Base-by-base conservation (phyloP, 306 rosid genomes). In the Sicyos baderoa region DNA sequence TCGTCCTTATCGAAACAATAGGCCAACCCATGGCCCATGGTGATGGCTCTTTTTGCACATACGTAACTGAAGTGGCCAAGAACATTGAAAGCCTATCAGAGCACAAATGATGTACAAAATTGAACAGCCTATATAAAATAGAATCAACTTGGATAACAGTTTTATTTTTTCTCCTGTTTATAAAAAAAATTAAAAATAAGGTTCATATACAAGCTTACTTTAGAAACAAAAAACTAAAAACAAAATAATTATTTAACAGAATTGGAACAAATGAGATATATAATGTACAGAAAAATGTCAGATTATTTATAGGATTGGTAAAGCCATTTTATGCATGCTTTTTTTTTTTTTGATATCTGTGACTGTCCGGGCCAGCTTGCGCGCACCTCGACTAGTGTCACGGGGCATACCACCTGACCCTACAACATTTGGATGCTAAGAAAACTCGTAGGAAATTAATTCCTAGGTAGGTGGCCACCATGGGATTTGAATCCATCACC, bases 271-370 rank as follows among this genome's bases (percentile, higher is more conserved):
- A 66, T 66, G 55, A 8, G 51, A 62, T 47, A 62, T 47, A 45
- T 19, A 22, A 47, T 66, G 40, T 66, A 66, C 55, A 66, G 55
- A 66, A 66, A 66, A 66, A 66, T 66, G 51, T 45, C 55, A 66
- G 55, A 23, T 14, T 47, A 45, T 47, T 44, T 47, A 66, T 55
- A 44, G 21, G 51, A 66, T 45, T 45, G 35, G 71, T 65, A 45
- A 21, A 21, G 71, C 71, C 9, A 54, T 56, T 45, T 84, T 78
- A 81, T 69, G 82, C 83, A 85, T 74, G 77, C 76, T 79, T 40
- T n/a, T n/a, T n/a, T n/a, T n/a, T n/a, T n/a, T n/a, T n/a, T n/a
- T n/a, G n/a, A n/a, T n/a, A n/a, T n/a, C n/a, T n/a, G n/a, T n/a
- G n/a, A n/a, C n/a, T n/a, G n/a, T n/a, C n/a, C n/a, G n/a, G n/a